A percentile compares a stretch with the other conserved stretches of the same genome.
phyloP scores from a whole-genome alignment of 2,329 filamentous ascomycete species.

The Diplodia corticola region DNA sequence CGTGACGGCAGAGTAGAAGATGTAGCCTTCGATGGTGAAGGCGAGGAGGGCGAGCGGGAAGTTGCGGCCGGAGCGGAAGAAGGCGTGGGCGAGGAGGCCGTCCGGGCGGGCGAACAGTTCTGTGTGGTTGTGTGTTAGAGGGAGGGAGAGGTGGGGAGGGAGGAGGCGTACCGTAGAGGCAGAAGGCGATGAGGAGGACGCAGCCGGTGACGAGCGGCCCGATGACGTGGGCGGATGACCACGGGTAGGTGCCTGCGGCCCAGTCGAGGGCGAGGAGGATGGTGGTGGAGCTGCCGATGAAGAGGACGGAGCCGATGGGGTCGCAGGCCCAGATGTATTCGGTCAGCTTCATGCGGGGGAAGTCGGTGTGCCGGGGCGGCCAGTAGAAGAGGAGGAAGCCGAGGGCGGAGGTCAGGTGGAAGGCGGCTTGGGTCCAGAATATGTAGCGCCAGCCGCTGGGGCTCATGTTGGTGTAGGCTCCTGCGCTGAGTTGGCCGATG shows the following conservation, averaged over 20 bases:
- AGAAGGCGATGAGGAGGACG: conserved; percentile 35
- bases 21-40: conserved; percentile 60
- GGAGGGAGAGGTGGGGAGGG: background rate
- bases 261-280: conserved; percentile 43
- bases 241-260: conserved; percentile 38
- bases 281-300: conserved; percentile 38
- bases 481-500: conserved; percentile 52
- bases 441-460: conserved; percentile 56
- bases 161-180: conserved; percentile 32
- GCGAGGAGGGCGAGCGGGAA: conserved; percentile 58
- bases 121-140: conserved; percentile 28
- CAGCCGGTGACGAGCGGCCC: conserved; percentile 43
- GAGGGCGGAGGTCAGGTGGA: conserved; percentile 51
- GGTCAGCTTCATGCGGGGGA: conserved; percentile 41
- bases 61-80: conserved; percentile 56
- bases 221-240: conserved; percentile 39
- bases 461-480: conserved; percentile 53
- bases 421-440: conserved; percentile 60
- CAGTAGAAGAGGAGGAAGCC: conserved; percentile 53
- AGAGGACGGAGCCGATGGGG: conserved; percentile 36
- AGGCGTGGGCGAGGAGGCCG: conserved; percentile 58
- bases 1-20: conserved; percentile 48
- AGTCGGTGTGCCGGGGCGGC: conserved; percentile 44
- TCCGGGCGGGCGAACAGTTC: conserved; percentile 58
- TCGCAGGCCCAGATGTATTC: conserved; percentile 39